These are phyloP conservation scores for Phlyctochytrium arcticum DNA, from an alignment of 192 early-diverging fungal species.

Conservation along the genomic window DNA sequence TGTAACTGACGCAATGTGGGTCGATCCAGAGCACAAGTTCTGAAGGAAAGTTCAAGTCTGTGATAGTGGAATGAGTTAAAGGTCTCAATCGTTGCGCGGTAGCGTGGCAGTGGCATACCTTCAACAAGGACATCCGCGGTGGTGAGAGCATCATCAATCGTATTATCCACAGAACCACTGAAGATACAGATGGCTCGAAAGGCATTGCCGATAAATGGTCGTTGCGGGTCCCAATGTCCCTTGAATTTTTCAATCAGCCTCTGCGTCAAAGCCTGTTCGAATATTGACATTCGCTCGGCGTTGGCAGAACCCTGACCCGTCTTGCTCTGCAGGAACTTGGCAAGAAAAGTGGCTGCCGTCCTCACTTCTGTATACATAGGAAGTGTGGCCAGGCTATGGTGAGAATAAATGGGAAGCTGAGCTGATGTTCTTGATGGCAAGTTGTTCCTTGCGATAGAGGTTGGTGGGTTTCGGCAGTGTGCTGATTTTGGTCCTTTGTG, in stretches of 20 bases:
- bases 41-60: slow-evolving; percentile 23
- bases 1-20: slow-evolving; percentile 28
- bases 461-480: too few species aligned
- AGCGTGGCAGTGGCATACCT: not conserved
- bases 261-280: slow-evolving; percentile 49
- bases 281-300: slow-evolving; percentile 7
- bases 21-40: slow-evolving; percentile 37
- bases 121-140: slow-evolving; percentile 1
- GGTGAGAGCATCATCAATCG: slow-evolving; percentile 39
- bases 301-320: not conserved
- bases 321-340: slow-evolving; percentile 20
- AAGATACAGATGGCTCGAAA: slow-evolving; percentile 74
- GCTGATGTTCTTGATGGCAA: not conserved
- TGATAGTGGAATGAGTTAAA: not conserved
- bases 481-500: too few species aligned
- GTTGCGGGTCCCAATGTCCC: slow-evolving; percentile 69
- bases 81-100: not conserved
- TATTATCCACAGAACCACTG: slow-evolving; percentile 58
- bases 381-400: not conserved
- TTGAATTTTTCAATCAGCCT: slow-evolving; percentile 55
- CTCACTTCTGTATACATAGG: slow-evolving; percentile 20
- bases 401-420: not conserved
- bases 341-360: slow-evolving; percentile 14
- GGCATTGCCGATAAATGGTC: slow-evolving; percentile 65
- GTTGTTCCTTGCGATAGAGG: too few species aligned